Conservation (phyloP, 169 alveolate species). For the Cyclospora cayetanensis region DNA sequence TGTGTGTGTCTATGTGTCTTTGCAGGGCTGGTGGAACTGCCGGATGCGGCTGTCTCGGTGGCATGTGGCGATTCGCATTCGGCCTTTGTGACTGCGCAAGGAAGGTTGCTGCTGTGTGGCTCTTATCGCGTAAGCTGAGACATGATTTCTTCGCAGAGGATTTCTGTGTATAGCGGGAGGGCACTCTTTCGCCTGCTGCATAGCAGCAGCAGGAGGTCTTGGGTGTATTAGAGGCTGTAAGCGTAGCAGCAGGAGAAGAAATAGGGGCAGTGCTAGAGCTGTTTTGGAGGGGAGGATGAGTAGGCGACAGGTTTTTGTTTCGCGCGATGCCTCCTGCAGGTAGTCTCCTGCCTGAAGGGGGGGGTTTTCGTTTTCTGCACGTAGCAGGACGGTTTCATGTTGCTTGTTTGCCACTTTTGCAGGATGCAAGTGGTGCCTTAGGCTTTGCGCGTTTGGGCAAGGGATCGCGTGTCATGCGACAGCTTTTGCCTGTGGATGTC, state of each 20-base stretch:
- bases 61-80: constrained; percentile 69
- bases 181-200: too few species aligned
- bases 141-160: not conserved
- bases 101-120: constrained; percentile 48
- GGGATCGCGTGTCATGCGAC: not conserved
- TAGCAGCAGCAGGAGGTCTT: not conserved
- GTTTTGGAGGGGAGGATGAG: too few species aligned
- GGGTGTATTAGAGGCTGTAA: not conserved
- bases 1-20: too few species aligned
- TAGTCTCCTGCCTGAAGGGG: too few species aligned
- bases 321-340: too few species aligned
- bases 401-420: not conserved
- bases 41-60: not conserved
- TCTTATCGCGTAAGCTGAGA: constrained; percentile 61
- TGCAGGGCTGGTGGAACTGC: constrained; percentile 19
- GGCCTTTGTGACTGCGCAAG: constrained; percentile 57
- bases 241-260: not conserved
- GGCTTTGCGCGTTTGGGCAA: not conserved
- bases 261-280: not conserved
- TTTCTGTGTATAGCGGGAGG: too few species aligned
- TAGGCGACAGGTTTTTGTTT: too few species aligned
- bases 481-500: not conserved
- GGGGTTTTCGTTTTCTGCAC: too few species aligned
- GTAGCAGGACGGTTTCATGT: too few species aligned
- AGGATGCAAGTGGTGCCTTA: not conserved